phyloP scores from a whole-genome alignment of 2,329 filamentous ascomycete species.

The Ascochyta viciae-villosae region DNA sequence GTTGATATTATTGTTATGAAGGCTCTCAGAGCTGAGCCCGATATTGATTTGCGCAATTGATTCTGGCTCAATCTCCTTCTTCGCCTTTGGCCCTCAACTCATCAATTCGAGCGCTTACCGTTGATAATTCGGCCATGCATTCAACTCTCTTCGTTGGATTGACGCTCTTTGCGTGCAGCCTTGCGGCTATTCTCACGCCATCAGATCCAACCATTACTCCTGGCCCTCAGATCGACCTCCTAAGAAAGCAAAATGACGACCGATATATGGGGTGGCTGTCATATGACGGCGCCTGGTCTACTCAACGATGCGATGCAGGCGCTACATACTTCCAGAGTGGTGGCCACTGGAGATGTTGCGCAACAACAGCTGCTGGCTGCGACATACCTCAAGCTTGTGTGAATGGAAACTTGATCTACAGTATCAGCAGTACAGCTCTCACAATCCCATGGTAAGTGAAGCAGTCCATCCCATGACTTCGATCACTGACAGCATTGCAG shows the following conservation, averaged over 20 bases:
- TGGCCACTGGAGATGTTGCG: conserved; percentile 33
- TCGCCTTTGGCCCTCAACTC: too few species aligned
- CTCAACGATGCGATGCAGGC: conserved; percentile 25
- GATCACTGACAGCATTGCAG: conserved; percentile 7
- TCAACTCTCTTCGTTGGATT: conserved; percentile 14
- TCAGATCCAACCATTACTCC: conserved; percentile 36
- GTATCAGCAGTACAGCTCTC: conserved; percentile 10
- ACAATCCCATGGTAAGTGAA: conserved; percentile 21
- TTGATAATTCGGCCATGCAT: neutral
- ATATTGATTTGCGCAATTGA: neutral
- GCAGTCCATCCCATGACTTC: neutral
- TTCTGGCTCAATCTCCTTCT: neutral
- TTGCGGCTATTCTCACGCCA: conserved; percentile 22
- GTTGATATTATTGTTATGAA: conserved; percentile 17
- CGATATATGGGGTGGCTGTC: conserved; percentile 36
- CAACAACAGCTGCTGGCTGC: conserved; percentile 28
- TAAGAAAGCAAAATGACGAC: conserved; percentile 33
- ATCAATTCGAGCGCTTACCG: neutral
- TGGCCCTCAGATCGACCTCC: conserved; percentile 30
- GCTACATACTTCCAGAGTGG: conserved; percentile 29
- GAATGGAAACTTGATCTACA: conserved; percentile 32
- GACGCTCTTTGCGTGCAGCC: conserved; percentile 25
- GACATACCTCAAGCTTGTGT: conserved; percentile 29
- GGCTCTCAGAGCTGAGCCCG: neutral
- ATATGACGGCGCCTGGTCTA: conserved; percentile 20